Evolutionary conservation across 164 flowering plant species (phyloP).

Genomic region (Saururus chinensis): DNA sequence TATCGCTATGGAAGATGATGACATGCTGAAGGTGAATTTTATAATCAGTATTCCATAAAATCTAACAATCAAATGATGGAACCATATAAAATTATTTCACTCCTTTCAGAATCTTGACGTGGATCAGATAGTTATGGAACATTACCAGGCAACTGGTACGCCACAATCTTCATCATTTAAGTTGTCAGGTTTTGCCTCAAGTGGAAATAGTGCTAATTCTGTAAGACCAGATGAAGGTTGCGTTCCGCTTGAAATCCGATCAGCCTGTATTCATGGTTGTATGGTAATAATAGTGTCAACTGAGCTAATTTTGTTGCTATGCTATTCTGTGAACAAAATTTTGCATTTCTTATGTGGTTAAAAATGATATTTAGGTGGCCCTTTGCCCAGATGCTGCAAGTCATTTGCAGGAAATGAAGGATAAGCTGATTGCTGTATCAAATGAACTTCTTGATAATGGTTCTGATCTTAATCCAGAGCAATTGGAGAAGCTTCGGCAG

Average conservation of each 20-base stretch:
- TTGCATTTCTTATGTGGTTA: not conserved
- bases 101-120: constrained; percentile 68
- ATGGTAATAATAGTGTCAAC: constrained; percentile 31
- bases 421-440: constrained; percentile 61
- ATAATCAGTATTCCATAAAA: not conserved
- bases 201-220: constrained; percentile 11
- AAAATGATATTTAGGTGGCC: constrained; percentile 45
- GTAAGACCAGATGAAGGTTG: constrained; percentile 20
- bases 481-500: constrained; percentile 62
- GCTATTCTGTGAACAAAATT: not conserved
- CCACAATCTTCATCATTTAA: constrained; percentile 54
- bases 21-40: constrained; percentile 59
- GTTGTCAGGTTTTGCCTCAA: constrained; percentile 41
- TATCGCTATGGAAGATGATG: constrained; percentile 62
- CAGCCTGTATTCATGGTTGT: constrained; percentile 63
- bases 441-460: constrained; percentile 83
- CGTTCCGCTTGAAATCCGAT: constrained; percentile 57
- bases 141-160: constrained; percentile 58
- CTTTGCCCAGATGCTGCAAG: constrained; percentile 63
- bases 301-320: not conserved
- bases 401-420: constrained; percentile 89
- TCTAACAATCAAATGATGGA: not conserved
- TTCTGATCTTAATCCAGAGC: constrained; percentile 33
- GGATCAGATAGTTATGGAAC: constrained; percentile 81
- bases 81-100: not conserved